phyloP scores from a whole-genome alignment of 2,329 filamentous ascomycete species.

The Iodosphaeria phyllophila region DNA sequence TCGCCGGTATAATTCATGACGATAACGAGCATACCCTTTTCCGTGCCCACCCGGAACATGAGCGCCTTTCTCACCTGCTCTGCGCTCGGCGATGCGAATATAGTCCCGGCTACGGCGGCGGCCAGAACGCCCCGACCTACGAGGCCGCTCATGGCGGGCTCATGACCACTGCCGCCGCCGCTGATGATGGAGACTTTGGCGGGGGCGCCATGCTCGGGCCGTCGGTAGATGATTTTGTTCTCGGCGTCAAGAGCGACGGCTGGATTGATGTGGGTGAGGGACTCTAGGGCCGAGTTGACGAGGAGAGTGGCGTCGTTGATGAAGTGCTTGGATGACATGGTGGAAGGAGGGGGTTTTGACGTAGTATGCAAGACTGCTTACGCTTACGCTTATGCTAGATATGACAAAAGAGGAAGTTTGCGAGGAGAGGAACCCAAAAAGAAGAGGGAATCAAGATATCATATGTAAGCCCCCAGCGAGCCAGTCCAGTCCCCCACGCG shows the following conservation, averaged over 20 bases:
- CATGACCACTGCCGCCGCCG: conserved; percentile 79
- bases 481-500: too few relatives aligned
- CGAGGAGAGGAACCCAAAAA: too few relatives aligned
- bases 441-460: too few relatives aligned
- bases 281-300: conserved; percentile 57
- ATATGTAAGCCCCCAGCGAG: too few relatives aligned
- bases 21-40: conserved; percentile 65
- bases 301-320: conserved; percentile 67
- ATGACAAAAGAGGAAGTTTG: too few relatives aligned
- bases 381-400: too few relatives aligned
- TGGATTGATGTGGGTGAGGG: conserved; percentile 70
- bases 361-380: too few relatives aligned
- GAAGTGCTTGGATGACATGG: conserved; percentile 61
- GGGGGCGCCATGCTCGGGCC: conserved; percentile 25
- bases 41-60: conserved; percentile 49
- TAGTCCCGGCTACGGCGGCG: conserved; percentile 70
- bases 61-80: conserved; percentile 70
- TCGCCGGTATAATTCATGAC: conserved; percentile 93
- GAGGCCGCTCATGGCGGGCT: conserved; percentile 73
- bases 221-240: conserved; percentile 72
- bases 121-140: conserved; percentile 67
- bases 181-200: conserved; percentile 64
- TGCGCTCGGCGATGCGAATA: conserved; percentile 66
- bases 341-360: conserved; percentile 1
- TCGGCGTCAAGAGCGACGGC: conserved; percentile 57